Percentiles rank a stretch among this genome's conserved stretches.
These are phyloP conservation scores for Fistulifera solaris DNA, from an alignment of 108 stramenopile genomes.

Conservation along the genomic window DNA sequence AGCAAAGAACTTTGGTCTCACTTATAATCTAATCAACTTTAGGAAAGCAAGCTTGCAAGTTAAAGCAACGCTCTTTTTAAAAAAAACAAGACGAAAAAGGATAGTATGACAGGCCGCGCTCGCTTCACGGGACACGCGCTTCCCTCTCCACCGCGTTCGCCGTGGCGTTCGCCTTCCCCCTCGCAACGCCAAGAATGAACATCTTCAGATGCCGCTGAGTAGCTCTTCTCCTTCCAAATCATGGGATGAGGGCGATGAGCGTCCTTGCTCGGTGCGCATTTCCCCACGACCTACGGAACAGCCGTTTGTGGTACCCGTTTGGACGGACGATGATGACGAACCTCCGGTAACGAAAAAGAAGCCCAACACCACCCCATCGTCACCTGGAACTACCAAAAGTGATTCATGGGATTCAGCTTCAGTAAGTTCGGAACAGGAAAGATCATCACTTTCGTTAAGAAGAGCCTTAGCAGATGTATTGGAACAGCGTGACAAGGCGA, in stretches of 20 bases:
- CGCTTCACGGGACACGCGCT: no score
- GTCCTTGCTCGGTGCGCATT: not conserved
- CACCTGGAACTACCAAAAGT: constrained; percentile 3
- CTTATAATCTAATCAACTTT: no score
- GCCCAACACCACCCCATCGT: constrained; percentile 1
- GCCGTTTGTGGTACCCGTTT: no score
- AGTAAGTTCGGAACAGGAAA: constrained; percentile 20
- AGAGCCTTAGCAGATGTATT: constrained; percentile 42
- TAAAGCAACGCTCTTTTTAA: no score
- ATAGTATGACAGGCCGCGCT: no score
- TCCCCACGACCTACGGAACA: not conserved
- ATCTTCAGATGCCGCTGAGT: not conserved
- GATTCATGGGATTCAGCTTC: constrained; percentile 12
- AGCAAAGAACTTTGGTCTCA: no score
- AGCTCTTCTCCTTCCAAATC: not conserved
- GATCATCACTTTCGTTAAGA: constrained; percentile 37
- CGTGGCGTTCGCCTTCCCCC: constrained; percentile 2
- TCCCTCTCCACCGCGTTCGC: not conserved
- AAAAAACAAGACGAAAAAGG: no score
- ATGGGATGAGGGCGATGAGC: not conserved
- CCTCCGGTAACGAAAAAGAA: not conserved
- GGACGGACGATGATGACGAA: no score
- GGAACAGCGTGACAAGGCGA: constrained; percentile 3
- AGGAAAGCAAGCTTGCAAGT: no score
- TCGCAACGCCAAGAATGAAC: constrained; percentile 7